A percentile compares a stretch with the other conserved stretches of the same genome.
Evolutionary conservation across 2,329 filamentous ascomycete species (phyloP).

Genomic region (Akanthomyces muscarius): DNA sequence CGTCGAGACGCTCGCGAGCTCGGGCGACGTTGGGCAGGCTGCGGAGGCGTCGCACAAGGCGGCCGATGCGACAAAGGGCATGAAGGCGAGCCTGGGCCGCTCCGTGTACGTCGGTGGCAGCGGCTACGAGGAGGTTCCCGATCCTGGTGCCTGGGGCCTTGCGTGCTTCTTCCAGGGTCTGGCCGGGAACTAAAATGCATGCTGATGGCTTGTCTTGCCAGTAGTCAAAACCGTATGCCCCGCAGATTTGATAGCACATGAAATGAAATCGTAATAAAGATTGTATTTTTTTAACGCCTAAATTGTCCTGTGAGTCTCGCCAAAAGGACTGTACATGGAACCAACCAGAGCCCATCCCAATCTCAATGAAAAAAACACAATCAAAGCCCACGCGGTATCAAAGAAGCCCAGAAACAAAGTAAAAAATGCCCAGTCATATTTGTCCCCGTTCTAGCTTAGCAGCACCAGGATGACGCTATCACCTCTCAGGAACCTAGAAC

Average conservation of each 20-base stretch:
- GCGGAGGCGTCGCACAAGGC: conserved; percentile 71
- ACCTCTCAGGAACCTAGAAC: conserved; percentile 71
- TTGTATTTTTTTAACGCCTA: conserved; percentile 35
- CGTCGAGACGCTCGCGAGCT: conserved; percentile 63
- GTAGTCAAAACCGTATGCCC: not conserved
- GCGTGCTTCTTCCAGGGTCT: conserved; percentile 79
- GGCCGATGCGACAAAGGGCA: conserved; percentile 81
- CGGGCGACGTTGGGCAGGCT: conserved; percentile 65
- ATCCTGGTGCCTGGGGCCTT: conserved; percentile 68
- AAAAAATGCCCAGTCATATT: conserved; percentile 5
- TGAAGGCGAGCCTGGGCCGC: conserved; percentile 80
- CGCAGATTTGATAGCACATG: not conserved
- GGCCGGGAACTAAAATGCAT: conserved; percentile 38
- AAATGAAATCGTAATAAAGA: not conserved
- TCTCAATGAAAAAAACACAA: conserved; percentile 6
- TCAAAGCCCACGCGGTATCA: conserved; percentile 12
- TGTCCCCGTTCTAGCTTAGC: conserved; percentile 55
- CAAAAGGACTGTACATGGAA: conserved; percentile 28
- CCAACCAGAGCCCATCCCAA: conserved; percentile 20
- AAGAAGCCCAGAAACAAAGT: conserved; percentile 21
- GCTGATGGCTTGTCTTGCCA: not conserved
- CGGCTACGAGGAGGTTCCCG: conserved; percentile 46
- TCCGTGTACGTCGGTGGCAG: conserved; percentile 43
- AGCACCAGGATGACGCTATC: conserved; percentile 86
- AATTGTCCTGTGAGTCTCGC: conserved; percentile 31